These are phyloP conservation scores for Leucosporidium scottii DNA, from an alignment of 768 basidiomycete species.

Conservation along the genomic window DNA sequence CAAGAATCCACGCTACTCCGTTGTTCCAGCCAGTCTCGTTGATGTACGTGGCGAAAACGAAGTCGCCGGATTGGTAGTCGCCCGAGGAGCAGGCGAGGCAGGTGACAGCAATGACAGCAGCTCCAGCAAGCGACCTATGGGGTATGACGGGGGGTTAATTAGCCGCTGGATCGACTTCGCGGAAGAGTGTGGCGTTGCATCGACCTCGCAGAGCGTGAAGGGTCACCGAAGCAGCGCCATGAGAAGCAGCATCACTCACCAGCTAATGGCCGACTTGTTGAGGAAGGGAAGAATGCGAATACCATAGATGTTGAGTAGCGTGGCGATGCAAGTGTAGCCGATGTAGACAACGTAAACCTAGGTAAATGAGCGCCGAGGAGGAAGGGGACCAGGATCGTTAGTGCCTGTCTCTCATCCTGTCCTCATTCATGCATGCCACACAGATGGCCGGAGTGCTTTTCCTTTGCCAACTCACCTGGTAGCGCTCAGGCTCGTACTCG, in stretches of 20 bases:
- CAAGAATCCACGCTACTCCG: slow-evolving; percentile 34
- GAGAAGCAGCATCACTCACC: not conserved
- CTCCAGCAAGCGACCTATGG: slow-evolving; percentile 18
- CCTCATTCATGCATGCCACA: too few species aligned
- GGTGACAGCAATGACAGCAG: slow-evolving; percentile 12
- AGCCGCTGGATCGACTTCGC: too few species aligned
- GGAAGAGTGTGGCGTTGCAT: too few species aligned
- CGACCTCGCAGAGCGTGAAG: too few species aligned
- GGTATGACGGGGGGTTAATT: fast-evolving
- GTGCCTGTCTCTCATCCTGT: too few species aligned
- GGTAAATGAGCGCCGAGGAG: too few species aligned
- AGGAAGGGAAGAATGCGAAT: slow-evolving; percentile 16
- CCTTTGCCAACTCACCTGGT: too few species aligned
- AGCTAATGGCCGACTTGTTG: slow-evolving; percentile 29
- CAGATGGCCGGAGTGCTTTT: too few species aligned
- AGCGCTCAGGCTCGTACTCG: not conserved
- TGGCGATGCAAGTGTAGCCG: slow-evolving; percentile 23
- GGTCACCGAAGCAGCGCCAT: too few species aligned
- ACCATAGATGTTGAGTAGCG: slow-evolving; percentile 24
- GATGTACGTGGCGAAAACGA: slow-evolving; percentile 31
- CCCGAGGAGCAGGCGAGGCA: slow-evolving; percentile 14
- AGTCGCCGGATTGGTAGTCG: slow-evolving; percentile 31
- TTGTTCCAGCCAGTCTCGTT: slow-evolving; percentile 37
- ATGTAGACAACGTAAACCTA: slow-evolving; percentile 28
- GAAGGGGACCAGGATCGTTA: too few species aligned